Base-by-base conservation (phyloP, 129 eudicot species). In the Cynara cardunculus region DNA sequence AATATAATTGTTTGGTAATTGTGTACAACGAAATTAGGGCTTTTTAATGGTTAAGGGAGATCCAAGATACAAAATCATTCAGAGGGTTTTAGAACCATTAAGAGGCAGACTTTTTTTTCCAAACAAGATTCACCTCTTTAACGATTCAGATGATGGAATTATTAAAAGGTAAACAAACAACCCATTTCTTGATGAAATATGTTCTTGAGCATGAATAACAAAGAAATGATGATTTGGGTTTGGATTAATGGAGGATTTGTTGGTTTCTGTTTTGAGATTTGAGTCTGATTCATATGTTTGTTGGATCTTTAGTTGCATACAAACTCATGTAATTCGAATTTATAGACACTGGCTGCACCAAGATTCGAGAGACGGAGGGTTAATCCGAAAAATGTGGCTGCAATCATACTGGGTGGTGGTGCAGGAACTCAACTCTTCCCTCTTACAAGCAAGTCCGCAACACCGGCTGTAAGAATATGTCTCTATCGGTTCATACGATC, bases 391-490 rank as follows among this genome's bases (percentile, higher is more conserved):
- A 92, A 95, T 87, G 97, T 89, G 84, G 97, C 93, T n/a, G 96
- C 99, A 41, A 92, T 95, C 64, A 90, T 95, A 74, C 86, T 95
- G 71, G 99, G 99, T 66, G 99, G 99, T 66, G 99, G 99, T 39
- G 91, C 97, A 12, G 98, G 98, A 69, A 75, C 96, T 39, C 92
- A 94, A 25, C 92, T 94, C 53, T 94, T 92, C 37, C 99, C 99
- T n/a, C 97, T 95, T 73, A 95, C 99, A 12, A 95, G 91, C 80
- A 92, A 87, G 85, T 81, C 97, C 21, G 99, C 99, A 62, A 90
- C 94, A 2, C 99, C 99, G 2, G 99, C 99, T 72, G 99, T 95
- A 90, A 89, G 99, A 25, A 69, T 49, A 24, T 25, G 35, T 30
- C 25, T 32, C 10, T 74, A 35, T 68, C 28, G 1, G 1, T 22